phyloP scores from a whole-genome alignment of 768 basidiomycete species.

The Amanita rubescens region DNA sequence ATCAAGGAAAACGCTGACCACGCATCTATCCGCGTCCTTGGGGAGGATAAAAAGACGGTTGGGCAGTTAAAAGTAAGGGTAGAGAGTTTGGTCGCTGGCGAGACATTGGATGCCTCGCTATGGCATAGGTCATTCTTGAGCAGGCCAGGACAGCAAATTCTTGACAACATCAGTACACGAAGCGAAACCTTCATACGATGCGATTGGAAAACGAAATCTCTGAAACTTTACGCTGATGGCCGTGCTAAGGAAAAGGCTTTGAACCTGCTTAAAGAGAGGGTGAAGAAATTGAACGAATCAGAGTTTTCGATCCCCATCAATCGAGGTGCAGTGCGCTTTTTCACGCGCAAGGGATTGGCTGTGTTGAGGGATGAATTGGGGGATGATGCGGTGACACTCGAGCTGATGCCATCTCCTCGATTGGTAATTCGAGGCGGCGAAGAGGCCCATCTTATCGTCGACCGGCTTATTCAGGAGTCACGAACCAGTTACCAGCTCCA shows the following conservation, averaged over 20 bases:
- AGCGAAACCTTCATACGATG: conserved; percentile 36
- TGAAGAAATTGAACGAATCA: conserved; percentile 37
- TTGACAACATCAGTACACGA: conserved; percentile 24
- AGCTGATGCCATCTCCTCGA: conserved; percentile 27
- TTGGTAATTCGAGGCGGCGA: conserved; percentile 51
- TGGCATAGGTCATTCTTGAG: conserved; percentile 43
- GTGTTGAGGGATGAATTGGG: conserved; percentile 47
- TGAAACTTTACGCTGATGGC: conserved; percentile 41
- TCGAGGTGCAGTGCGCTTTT: conserved; percentile 37
- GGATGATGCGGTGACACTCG: conserved; percentile 43
- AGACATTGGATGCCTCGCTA: conserved; percentile 33
- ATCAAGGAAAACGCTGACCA: conserved; percentile 15
- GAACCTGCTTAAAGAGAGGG: conserved; percentile 36
- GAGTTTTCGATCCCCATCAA: conserved; percentile 35
- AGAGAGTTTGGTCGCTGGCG: conserved; percentile 46
- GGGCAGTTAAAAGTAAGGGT: conserved; percentile 56
- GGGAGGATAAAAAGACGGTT: conserved; percentile 44
- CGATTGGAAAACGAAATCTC: conserved; percentile 36
- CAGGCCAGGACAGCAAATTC: conserved; percentile 24
- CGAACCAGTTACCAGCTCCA: not conserved
- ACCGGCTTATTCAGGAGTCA: conserved; percentile 2
- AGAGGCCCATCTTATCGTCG: conserved; percentile 25
- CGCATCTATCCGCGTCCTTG: conserved; percentile 39
- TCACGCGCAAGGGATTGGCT: conserved; percentile 42
- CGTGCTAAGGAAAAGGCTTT: conserved; percentile 34